Evolutionary conservation across 345 rosid species (phyloP), one percentile per base, ranked within the genome.

Genomic region (Corchorus olitorius): DNA sequence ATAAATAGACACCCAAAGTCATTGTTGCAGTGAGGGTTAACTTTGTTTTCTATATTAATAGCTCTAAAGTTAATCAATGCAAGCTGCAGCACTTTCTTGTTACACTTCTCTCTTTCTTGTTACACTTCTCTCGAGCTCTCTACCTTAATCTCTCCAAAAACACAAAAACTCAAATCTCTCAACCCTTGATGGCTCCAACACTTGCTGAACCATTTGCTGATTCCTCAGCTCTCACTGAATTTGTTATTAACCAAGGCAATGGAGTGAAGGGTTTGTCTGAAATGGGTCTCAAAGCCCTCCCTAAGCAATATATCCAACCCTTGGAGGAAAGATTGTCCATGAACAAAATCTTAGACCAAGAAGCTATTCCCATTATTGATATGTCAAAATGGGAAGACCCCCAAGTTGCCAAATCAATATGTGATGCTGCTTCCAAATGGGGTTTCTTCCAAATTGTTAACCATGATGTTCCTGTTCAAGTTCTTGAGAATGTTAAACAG

Each of bases 391-490:
- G 50, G 64, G 58, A 64, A 20, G 64, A 62, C 6, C 71, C 71
- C 4, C 0, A 68, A 11, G 71, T 73, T 10, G 50, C 39, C 0
- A 55, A 73, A 65, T 76, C 71, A 0, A 61, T 77, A 10, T 53
- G 60, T 14, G 75, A 77, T 9, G 83, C 80, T 13, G 78, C 80
- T 4, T 34, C 65, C 0, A 53, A 68, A 53, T 81, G 70, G 80
- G 83, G 83, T 5, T 77, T 81, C 78, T 81, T 81, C 52, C 78
- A 76, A n/a, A 68, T 77, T 8, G 17, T 81, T 45, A 81, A 81
- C 41, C 81, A 81, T 34, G 81, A 52, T 19, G 70, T 81, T 1
- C 78, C 68, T 8, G 2, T 39, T 5, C 22, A 81, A 50, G 73
- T 81, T 27, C 43, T 77, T 3, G 78, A 69, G 19, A 52, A 77